phyloP scores from a whole-genome alignment of 805 yeast species.

The Wickerhamiella allomyrinae region DNA sequence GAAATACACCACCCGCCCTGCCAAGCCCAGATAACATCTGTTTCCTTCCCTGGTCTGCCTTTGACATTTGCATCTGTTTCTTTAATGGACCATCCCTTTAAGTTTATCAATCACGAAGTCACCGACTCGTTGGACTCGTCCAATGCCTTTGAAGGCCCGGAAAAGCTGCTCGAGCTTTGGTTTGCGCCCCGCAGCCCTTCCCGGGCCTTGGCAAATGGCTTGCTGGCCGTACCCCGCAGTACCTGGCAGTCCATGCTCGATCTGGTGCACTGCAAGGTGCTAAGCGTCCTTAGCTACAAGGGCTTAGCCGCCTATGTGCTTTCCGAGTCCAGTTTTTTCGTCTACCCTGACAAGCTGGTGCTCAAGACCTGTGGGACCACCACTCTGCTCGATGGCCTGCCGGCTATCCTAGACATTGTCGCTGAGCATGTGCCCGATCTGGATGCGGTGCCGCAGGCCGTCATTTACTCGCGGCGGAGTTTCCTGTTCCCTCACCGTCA shows the following conservation, averaged over 20 bases:
- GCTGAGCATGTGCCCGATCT: conserved; percentile 27
- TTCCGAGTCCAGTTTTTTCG: conserved; percentile 81
- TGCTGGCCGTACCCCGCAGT: conserved; percentile 46
- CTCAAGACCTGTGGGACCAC: conserved; percentile 96
- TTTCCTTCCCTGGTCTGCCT: not conserved
- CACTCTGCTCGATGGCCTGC: conserved; percentile 67
- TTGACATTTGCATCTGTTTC: not conserved
- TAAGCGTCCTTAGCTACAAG: conserved; percentile 58
- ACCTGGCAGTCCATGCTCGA: conserved; percentile 65
- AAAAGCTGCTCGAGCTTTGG: conserved; percentile 85
- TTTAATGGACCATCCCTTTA: conserved; percentile 15
- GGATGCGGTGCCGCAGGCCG: conserved; percentile 36
- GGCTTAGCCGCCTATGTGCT: conserved; percentile 67
- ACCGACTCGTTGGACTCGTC: conserved; percentile 73
- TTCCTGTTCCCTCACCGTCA: conserved; percentile 89
- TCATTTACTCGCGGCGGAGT: conserved; percentile 80
- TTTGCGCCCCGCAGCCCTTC: conserved; percentile 39
- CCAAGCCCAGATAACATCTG: conserved; percentile 16
- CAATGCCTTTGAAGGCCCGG: conserved; percentile 95
- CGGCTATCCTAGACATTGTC: conserved; percentile 43
- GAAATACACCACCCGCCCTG: conserved; percentile 13
- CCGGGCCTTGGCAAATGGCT: conserved; percentile 25
- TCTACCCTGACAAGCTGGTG: conserved; percentile 70
- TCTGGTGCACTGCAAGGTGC: conserved; percentile 72
- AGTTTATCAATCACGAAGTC: conserved; percentile 61